Evolutionary conservation across 352 stramenopile species (phyloP).

Genomic region (Phytophthora megakarya): DNA sequence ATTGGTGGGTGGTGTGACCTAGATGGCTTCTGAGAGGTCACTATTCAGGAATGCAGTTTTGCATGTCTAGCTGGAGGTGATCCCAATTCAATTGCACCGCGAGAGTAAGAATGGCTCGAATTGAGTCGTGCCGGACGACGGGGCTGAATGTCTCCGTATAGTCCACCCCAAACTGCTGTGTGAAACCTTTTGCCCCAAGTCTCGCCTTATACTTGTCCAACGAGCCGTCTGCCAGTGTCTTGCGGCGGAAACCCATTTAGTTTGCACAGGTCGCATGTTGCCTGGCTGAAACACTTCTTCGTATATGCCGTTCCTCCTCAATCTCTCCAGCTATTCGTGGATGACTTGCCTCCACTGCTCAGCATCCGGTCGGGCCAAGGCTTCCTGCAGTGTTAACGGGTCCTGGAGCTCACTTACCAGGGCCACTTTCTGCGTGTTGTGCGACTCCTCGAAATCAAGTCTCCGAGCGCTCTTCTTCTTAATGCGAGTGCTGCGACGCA

Average conservation of each 20-base stretch:
- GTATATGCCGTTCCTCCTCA: constrained; percentile 17
- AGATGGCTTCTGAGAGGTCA: constrained; percentile 11
- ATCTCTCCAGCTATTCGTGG: constrained; percentile 20
- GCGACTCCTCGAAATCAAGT: constrained; percentile 11
- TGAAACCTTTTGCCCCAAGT: constrained; percentile 31
- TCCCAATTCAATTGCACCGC: constrained; percentile 4
- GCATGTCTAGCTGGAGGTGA: constrained; percentile 10
- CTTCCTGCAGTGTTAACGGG: constrained; percentile 8
- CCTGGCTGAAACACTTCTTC: neutral
- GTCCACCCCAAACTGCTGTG: constrained; percentile 33
- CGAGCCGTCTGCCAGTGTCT: constrained; percentile 18
- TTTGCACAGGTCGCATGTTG: constrained; percentile 1
- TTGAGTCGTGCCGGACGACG: constrained; percentile 19
- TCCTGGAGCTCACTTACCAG: constrained; percentile 1
- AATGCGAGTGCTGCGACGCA: constrained; percentile 1
- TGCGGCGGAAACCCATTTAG: constrained; percentile 4
- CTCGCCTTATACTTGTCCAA: constrained; percentile 41
- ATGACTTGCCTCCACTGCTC: constrained; percentile 16
- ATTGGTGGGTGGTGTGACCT: neutral
- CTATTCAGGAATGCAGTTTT: constrained; percentile 18
- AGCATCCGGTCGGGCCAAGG: constrained; percentile 1
- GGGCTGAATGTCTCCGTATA: constrained; percentile 40
- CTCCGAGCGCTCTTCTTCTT: constrained; percentile 1
- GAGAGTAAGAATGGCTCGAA: constrained; percentile 14
- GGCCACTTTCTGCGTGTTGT: neutral